Evolutionary conservation across 208 protist species (phyloP).

Genomic region (Wallacemonas sp.): DNA sequence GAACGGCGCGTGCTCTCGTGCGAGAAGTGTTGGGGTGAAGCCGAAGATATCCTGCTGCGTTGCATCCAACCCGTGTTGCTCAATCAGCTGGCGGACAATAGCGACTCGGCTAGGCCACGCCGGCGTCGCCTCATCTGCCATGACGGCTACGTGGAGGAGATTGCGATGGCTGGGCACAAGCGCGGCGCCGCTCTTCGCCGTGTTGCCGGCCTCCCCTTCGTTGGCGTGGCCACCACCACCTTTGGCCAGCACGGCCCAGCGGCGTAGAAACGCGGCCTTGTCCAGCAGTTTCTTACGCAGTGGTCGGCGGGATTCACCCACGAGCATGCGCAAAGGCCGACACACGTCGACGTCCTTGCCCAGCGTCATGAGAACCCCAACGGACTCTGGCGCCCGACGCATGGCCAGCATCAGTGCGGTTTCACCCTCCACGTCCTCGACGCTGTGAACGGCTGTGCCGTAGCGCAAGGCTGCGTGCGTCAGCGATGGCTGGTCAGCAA

Average conservation of each 20-base stretch:
- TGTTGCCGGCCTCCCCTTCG: constrained; percentile 8
- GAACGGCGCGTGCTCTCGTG: constrained; percentile 27
- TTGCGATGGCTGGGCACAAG: constrained; percentile 20
- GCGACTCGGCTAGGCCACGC: constrained; percentile 28
- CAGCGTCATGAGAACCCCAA: constrained; percentile 16
- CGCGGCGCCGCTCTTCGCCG: background rate
- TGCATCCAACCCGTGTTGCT: constrained; percentile 12
- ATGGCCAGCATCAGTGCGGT: constrained; percentile 45
- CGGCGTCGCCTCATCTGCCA: constrained; percentile 22
- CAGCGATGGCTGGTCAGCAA: constrained; percentile 15
- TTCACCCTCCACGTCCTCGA: constrained; percentile 41
- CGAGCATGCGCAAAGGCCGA: constrained; percentile 13
- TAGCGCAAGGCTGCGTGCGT: constrained; percentile 30
- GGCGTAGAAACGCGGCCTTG: background rate
- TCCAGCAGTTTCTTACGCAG: background rate
- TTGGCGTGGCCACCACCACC: background rate
- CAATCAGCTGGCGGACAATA: constrained; percentile 31
- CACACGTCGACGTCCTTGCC: constrained; percentile 16
- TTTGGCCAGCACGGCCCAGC: constrained; percentile 2
- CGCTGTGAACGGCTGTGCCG: constrained; percentile 32
- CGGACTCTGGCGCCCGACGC: constrained; percentile 14
- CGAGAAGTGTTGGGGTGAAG: constrained; percentile 37
- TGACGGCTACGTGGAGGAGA: constrained; percentile 37
- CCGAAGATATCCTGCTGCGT: constrained; percentile 31
- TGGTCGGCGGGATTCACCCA: background rate